phyloP scores from a whole-genome alignment of 176 grass and related monocot species.

The Aegilops umbellulata region DNA sequence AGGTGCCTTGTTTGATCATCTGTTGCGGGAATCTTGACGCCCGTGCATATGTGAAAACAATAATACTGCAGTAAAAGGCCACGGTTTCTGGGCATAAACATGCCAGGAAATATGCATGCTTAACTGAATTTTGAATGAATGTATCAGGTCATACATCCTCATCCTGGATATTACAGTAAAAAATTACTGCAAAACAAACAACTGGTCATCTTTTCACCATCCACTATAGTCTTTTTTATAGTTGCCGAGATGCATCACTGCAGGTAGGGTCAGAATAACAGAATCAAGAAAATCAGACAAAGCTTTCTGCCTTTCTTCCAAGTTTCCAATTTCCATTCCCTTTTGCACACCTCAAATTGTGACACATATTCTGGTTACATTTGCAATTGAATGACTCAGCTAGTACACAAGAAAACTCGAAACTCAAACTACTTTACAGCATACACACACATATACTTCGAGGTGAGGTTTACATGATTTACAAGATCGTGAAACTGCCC shows the following conservation, averaged over 20 bases:
- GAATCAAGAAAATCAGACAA: not conserved
- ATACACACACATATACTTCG: not conserved
- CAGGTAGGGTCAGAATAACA: constrained; percentile 12
- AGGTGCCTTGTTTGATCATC: no score
- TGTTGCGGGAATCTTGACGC: no score
- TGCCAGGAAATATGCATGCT: not conserved
- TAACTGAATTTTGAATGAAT: not conserved
- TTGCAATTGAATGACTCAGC: not conserved
- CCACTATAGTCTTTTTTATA: not conserved
- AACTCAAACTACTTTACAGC: not conserved
- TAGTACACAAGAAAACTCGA: not conserved
- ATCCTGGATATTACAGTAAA: no score
- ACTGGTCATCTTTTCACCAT: not conserved
- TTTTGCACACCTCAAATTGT: not conserved
- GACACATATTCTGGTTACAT: not conserved
- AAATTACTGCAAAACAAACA: no score
- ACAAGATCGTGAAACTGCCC: not conserved
- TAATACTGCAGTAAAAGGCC: no score
- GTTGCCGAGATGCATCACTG: not conserved
- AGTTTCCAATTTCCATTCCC: not conserved
- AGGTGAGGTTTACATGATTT: constrained; percentile 6
- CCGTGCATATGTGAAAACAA: no score
- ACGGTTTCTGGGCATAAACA: not conserved
- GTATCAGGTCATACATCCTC: not conserved
- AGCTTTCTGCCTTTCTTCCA: not conserved